Percentiles rank a stretch among this genome's conserved stretches.
phyloP scores from a whole-genome alignment of 768 basidiomycete species.

The Boletus edulis region DNA sequence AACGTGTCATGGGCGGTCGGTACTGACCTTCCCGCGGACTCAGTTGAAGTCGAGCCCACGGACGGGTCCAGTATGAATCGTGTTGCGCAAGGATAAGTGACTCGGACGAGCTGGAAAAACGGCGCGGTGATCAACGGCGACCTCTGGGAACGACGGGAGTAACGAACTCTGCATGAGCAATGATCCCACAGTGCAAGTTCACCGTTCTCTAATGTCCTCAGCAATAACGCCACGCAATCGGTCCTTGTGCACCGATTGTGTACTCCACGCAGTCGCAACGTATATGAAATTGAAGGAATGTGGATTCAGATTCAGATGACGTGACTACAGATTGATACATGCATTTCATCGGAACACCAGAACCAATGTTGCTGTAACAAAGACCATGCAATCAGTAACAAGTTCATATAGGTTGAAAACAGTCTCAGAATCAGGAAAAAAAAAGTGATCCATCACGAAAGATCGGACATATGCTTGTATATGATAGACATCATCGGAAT shows the following conservation, averaged over 20 bases:
- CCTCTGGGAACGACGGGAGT: neutral
- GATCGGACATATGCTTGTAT: slow-evolving; percentile 79
- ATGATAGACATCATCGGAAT: slow-evolving; percentile 46
- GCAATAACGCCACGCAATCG: slow-evolving; percentile 69
- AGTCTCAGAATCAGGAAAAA: slow-evolving; percentile 45
- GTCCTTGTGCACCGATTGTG: slow-evolving; percentile 41
- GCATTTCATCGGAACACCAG: too few relatives aligned
- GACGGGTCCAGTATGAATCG: slow-evolving; percentile 91
- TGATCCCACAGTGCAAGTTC: slow-evolving; percentile 91
- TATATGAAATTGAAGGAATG: too few relatives aligned
- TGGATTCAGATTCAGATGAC: too few relatives aligned
- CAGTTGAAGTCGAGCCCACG: slow-evolving; percentile 94
- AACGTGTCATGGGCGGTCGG: slow-evolving; percentile 4
- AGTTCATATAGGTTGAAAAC: neutral
- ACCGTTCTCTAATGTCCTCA: slow-evolving; percentile 95
- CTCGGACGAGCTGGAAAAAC: slow-evolving; percentile 34
- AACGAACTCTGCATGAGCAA: slow-evolving; percentile 69
- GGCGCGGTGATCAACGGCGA: slow-evolving; percentile 8
- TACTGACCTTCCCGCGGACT: slow-evolving; percentile 78
- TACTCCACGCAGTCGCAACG: too few relatives aligned
- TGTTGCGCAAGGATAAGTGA: slow-evolving; percentile 79
- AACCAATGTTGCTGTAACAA: neutral
- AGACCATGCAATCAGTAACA: slow-evolving; percentile 1
- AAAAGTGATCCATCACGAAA: slow-evolving; percentile 53
- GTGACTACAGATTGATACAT: too few relatives aligned